A percentile compares a stretch with the other conserved stretches of the same genome.
phyloP scores from a whole-genome alignment of 208 protist species.

The Blechomonas ayalai region DNA sequence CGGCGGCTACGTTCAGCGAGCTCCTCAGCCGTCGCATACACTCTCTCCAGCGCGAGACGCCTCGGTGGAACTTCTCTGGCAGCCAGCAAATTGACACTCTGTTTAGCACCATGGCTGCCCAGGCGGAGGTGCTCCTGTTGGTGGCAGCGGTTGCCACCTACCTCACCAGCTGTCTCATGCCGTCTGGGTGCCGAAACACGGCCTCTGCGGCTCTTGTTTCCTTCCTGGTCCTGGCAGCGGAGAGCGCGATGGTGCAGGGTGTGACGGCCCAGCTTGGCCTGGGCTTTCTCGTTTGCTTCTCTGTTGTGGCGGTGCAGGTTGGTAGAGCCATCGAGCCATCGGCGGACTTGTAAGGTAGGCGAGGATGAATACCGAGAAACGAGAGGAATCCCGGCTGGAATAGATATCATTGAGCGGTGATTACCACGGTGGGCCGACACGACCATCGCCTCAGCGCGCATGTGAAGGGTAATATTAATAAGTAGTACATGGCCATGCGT shows the following conservation, averaged over 20 bases:
- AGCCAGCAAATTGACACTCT: too few species aligned
- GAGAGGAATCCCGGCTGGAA: too few species aligned
- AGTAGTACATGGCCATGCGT: too few species aligned
- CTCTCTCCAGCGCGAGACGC: conserved; percentile 12
- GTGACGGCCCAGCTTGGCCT: conserved; percentile 24
- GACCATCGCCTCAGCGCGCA: too few species aligned
- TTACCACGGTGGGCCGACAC: too few species aligned
- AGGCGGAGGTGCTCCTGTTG: conserved; percentile 24
- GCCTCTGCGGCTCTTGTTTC: conserved; percentile 26
- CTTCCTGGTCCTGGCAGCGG: conserved; percentile 32
- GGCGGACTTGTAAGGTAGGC: too few species aligned
- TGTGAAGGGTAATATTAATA: too few species aligned
- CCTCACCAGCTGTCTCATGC: conserved; percentile 58
- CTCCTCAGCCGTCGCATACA: conserved; percentile 15
- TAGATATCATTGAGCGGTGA: too few species aligned
- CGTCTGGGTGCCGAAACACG: conserved; percentile 13
- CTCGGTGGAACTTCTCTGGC: neutral
- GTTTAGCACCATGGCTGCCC: neutral
- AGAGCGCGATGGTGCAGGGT: conserved; percentile 20
- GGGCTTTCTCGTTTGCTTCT: conserved; percentile 27
- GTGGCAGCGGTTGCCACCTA: conserved; percentile 30
- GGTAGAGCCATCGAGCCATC: too few species aligned
- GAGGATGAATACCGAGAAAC: too few species aligned
- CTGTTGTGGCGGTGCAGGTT: conserved; percentile 22
- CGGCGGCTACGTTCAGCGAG: conserved; percentile 17